A percentile compares a stretch with the other conserved stretches of the same genome.
Evolutionary conservation across 306 rosid genomes (phyloP).

Genomic region (Bauhinia variegata): DNA sequence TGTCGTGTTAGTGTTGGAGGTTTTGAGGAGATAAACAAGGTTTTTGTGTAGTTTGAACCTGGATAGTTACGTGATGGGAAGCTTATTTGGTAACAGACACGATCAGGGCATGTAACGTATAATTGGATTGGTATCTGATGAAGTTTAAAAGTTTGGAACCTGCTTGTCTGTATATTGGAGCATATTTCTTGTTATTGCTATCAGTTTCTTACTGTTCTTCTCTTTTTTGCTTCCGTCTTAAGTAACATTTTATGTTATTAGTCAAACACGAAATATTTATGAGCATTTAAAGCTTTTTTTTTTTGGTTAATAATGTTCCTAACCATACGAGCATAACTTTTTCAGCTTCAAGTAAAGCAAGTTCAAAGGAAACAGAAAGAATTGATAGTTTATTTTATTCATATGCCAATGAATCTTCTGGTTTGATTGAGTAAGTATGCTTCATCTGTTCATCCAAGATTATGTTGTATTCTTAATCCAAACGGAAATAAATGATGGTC

Average conservation of each 20-base stretch:
- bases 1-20: background rate
- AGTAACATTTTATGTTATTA: background rate
- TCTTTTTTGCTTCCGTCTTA: background rate
- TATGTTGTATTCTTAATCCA: constrained; percentile 2
- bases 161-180: constrained; percentile 19
- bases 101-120: too few species aligned
- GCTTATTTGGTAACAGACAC: constrained; percentile 10
- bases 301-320: constrained; percentile 5
- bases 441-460: background rate
- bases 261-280: constrained; percentile 13
- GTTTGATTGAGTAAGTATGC: constrained; percentile 88
- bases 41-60: background rate
- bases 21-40: background rate
- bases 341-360: constrained; percentile 89
- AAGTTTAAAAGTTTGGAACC: background rate
- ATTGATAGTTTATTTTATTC: constrained; percentile 71
- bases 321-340: constrained; percentile 24
- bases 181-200: too few species aligned
- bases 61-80: background rate
- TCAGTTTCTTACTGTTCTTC: background rate
- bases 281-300: constrained; percentile 10
- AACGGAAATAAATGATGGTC: too few species aligned
- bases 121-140: too few species aligned
- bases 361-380: constrained; percentile 80
- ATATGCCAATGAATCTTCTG: constrained; percentile 78